Evolutionary conservation across 202 grass and related monocot genomes (phyloP).

Genomic region (Setaria italica): DNA sequence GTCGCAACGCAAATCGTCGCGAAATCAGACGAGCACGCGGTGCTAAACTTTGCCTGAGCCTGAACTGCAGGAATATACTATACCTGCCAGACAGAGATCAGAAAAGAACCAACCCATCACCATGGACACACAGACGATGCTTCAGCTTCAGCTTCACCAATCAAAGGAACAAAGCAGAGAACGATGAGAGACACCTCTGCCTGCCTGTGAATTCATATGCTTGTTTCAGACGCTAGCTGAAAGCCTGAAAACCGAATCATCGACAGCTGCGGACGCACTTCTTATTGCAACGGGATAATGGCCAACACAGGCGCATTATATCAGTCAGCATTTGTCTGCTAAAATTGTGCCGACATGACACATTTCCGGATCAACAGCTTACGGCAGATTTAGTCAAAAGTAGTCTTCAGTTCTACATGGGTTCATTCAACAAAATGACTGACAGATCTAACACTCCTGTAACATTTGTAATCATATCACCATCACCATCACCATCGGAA

Average conservation of each 20-base stretch:
- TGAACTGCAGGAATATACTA: slow-evolving; percentile 20
- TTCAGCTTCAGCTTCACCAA: not conserved
- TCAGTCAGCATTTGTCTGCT: not conserved
- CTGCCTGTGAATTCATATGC: not conserved
- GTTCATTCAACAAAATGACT: not conserved
- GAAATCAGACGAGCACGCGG: no score
- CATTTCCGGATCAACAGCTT: not conserved
- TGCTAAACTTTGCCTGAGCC: not conserved
- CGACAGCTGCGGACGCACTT: not conserved
- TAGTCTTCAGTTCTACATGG: not conserved
- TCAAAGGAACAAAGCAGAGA: not conserved
- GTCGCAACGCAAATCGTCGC: no score
- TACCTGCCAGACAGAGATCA: not conserved
- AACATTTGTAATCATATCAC: not conserved
- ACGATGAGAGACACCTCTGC: no score
- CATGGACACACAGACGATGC: not conserved
- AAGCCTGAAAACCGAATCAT: not conserved
- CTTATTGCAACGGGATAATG: not conserved
- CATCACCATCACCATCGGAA: not conserved
- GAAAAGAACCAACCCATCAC: not conserved
- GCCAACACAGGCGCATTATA: not conserved
- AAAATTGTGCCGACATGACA: not conserved
- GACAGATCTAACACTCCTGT: not conserved
- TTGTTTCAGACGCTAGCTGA: not conserved
- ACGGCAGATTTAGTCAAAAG: not conserved